Evolutionary conservation across 768 basidiomycete species (phyloP).

Genomic region (Lactarius sp.): DNA sequence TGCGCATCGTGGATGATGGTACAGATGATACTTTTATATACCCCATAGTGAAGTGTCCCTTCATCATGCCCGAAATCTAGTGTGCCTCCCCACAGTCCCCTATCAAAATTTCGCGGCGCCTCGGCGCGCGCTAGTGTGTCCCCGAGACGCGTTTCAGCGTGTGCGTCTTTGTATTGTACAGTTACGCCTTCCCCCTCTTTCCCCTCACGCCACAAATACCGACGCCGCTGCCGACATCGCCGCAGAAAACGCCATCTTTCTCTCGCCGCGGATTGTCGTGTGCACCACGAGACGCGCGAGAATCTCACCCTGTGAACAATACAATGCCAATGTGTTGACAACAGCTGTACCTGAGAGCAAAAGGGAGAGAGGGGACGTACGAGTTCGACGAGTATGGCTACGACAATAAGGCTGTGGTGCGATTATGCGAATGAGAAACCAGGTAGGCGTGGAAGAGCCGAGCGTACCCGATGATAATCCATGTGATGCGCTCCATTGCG

Average conservation of each 20-base stretch:
- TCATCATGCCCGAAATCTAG: not conserved
- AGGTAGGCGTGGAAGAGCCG: constrained; percentile 28
- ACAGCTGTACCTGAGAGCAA: not conserved
- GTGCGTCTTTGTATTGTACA: not conserved
- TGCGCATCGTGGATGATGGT: constrained; percentile 3
- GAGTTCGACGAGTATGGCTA: constrained; percentile 83
- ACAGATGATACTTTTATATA: not conserved
- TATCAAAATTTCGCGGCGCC: not conserved
- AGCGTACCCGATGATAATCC: constrained; percentile 61
- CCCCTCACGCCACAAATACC: not conserved
- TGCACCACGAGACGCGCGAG: constrained; percentile 73
- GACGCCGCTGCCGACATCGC: not conserved
- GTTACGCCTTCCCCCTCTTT: not conserved
- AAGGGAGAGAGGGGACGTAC: constrained; percentile 38
- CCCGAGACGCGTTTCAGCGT: not conserved
- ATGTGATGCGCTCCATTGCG: constrained; percentile 88
- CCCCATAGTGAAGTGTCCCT: not conserved
- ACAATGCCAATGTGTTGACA: not conserved
- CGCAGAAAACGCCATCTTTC: not conserved
- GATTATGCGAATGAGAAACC: constrained; percentile 15
- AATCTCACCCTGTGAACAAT: constrained; percentile 61
- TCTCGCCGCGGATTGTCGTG: constrained; percentile 34
- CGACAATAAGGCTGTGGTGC: constrained; percentile 71
- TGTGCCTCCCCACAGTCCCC: not conserved
- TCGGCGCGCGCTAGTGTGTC: not conserved